phyloP scores from a whole-genome alignment of 192 early-diverging fungal genomes.

The Podila clonocystis region DNA sequence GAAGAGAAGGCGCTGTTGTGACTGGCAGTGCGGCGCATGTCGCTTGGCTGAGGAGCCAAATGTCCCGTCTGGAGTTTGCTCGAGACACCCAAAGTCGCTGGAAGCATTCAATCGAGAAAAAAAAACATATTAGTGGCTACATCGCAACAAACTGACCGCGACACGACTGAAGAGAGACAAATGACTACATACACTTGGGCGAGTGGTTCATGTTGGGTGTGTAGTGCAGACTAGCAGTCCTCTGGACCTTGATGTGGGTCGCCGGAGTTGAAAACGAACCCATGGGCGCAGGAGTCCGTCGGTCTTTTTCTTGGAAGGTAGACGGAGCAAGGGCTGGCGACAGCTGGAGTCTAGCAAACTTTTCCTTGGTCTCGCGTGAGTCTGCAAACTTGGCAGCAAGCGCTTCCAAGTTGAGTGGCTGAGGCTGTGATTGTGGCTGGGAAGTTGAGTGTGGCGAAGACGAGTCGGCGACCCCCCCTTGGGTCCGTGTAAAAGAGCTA shows the following conservation, averaged over 20 bases:
- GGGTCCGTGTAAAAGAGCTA: background rate
- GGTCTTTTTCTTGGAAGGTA: conserved; percentile 30
- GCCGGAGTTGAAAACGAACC: conserved; percentile 22
- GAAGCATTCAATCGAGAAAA: too few relatives aligned
- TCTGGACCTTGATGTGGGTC: conserved; percentile 42
- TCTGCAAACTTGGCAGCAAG: conserved; percentile 47
- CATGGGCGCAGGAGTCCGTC: conserved; percentile 17
- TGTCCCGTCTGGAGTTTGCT: conserved; percentile 30
- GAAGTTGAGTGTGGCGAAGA: background rate
- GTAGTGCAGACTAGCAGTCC: conserved; percentile 44
- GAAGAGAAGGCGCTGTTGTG: conserved; percentile 47
- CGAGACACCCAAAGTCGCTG: conserved; percentile 5
- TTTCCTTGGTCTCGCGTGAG: conserved; percentile 31
- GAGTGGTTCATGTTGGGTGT: conserved; percentile 4
- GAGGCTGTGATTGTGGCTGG: conserved; percentile 3
- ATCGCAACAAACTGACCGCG: too few relatives aligned
- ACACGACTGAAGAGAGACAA: background rate
- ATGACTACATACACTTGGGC: conserved; percentile 15
- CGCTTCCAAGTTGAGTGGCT: conserved; percentile 37
- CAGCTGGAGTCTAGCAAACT: conserved; percentile 33
- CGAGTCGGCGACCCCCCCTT: background rate
- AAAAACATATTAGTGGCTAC: too few relatives aligned
- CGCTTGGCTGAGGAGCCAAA: conserved; percentile 18
- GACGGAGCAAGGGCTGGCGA: conserved; percentile 28
- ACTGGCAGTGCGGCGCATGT: conserved; percentile 47